phyloP scores from a whole-genome alignment of 2,329 filamentous ascomycete species.

The Fusarium nodosum region DNA sequence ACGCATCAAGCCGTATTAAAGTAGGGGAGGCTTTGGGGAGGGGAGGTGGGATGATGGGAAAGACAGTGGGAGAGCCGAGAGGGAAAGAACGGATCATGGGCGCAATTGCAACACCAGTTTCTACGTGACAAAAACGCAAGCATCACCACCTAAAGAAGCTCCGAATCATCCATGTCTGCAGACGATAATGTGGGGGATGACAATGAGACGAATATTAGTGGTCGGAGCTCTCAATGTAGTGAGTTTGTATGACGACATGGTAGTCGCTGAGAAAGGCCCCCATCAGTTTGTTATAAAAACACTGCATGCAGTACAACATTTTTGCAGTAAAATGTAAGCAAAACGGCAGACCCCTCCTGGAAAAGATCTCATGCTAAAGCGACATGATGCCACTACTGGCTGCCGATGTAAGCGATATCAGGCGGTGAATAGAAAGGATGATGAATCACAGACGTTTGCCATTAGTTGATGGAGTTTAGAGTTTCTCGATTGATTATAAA shows the following conservation, averaged over 20 bases:
- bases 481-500: neutral
- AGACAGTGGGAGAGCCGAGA: slow-evolving; percentile 21
- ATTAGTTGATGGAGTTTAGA: slow-evolving; percentile 9
- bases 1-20: slow-evolving; percentile 40
- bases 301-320: slow-evolving; percentile 4
- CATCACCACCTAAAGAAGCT: slow-evolving; percentile 35
- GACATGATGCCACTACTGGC: slow-evolving; percentile 18
- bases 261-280: slow-evolving; percentile 6
- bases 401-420: slow-evolving; percentile 11
- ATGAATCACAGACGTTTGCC: neutral
- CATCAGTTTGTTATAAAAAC: slow-evolving; percentile 1
- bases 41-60: slow-evolving; percentile 18
- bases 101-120: slow-evolving; percentile 11
- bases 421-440: slow-evolving; percentile 26
- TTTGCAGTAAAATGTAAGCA: slow-evolving; percentile 19
- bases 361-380: neutral
- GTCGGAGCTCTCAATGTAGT: slow-evolving; percentile 24
- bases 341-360: slow-evolving; percentile 6
- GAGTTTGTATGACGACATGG: slow-evolving; percentile 44
- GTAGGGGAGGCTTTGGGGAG: slow-evolving; percentile 3
- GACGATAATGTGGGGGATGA: slow-evolving; percentile 48
- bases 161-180: slow-evolving; percentile 37
- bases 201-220: slow-evolving; percentile 44
- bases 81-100: slow-evolving; percentile 32
- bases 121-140: slow-evolving; percentile 22